phyloP scores from a whole-genome alignment of 768 basidiomycete genomes.

The Xanthoconium purpureum region DNA sequence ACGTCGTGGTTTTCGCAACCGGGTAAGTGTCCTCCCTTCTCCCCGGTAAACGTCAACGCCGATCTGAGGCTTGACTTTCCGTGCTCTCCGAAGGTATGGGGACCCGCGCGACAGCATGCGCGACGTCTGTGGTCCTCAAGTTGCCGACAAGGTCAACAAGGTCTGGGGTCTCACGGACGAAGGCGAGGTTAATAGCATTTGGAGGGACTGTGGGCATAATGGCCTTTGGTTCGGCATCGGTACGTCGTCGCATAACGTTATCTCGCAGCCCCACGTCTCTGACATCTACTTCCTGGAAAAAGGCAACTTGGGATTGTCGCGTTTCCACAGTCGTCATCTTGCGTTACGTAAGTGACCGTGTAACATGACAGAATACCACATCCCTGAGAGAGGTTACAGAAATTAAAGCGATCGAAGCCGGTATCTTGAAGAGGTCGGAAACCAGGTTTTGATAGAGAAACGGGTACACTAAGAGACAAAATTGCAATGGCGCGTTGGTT shows the following conservation, averaged over 20 bases:
- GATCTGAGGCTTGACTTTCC: not conserved
- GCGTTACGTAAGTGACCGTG: constrained; percentile 27
- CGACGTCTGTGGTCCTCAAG: constrained; percentile 44
- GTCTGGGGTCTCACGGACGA: constrained; percentile 65
- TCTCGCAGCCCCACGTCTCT: not conserved
- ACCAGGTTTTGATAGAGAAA: constrained; percentile 13
- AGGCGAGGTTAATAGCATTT: constrained; percentile 50
- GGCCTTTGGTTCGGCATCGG: constrained; percentile 34
- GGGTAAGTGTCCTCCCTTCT: no score
- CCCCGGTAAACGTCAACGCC: not conserved
- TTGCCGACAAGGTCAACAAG: constrained; percentile 43
- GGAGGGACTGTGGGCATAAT: constrained; percentile 33
- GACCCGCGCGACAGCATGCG: constrained; percentile 40
- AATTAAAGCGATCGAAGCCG: constrained; percentile 30
- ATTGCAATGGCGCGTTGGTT: not conserved
- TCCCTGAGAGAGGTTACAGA: constrained; percentile 15
- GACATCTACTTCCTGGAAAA: not conserved
- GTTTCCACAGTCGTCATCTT: constrained; percentile 31
- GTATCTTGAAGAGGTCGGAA: constrained; percentile 24
- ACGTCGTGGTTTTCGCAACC: constrained; percentile 33
- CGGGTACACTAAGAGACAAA: not conserved
- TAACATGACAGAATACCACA: not conserved
- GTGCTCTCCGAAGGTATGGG: constrained; percentile 38
- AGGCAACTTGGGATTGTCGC: constrained; percentile 26
- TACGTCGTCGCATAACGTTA: constrained; percentile 8